Conservation (phyloP, 208 protist genomes). For the Zelonia costaricensis region DNA sequence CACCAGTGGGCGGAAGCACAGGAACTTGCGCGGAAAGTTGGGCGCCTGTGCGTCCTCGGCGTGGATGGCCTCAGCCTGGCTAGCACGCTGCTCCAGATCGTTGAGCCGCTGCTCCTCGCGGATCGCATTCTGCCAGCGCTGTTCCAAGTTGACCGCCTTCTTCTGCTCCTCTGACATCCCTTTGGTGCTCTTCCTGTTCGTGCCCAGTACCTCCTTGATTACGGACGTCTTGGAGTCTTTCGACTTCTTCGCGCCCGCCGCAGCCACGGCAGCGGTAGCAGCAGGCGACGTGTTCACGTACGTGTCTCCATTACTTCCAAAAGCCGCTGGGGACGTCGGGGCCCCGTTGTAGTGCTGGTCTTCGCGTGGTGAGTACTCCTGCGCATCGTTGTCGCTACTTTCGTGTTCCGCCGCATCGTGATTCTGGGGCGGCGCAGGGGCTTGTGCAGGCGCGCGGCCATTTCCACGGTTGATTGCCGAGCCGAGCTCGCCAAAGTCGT, state of each 20-base stretch:
- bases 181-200: slow-evolving; percentile 48
- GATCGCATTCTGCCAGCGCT: slow-evolving; percentile 72
- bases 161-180: slow-evolving; percentile 48
- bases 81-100: slow-evolving; percentile 37
- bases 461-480: slow-evolving; percentile 8
- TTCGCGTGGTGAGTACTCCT: slow-evolving; percentile 32
- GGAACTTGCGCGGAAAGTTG: slow-evolving; percentile 76
- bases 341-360: not conserved
- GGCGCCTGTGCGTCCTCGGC: slow-evolving; percentile 20
- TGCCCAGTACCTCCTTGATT: slow-evolving; percentile 43
- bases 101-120: slow-evolving; percentile 67
- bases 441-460: not conserved
- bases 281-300: slow-evolving; percentile 1
- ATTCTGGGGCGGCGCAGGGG: not conserved
- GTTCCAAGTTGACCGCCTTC: slow-evolving; percentile 36
- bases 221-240: slow-evolving; percentile 27
- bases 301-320: slow-evolving; percentile 15
- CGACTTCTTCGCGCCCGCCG: not conserved
- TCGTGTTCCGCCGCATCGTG: slow-evolving; percentile 4
- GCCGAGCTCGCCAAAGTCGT: slow-evolving; percentile 46
- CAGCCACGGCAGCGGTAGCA: not conserved
- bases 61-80: slow-evolving; percentile 24
- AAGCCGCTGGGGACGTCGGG: slow-evolving; percentile 22
- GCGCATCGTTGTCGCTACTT: not conserved
- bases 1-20: slow-evolving; percentile 74